Percentiles rank a stretch among this genome's conserved stretches.
phyloP scores from a whole-genome alignment of 768 basidiomycete genomes.

The Sistotremastrum suecicum region DNA sequence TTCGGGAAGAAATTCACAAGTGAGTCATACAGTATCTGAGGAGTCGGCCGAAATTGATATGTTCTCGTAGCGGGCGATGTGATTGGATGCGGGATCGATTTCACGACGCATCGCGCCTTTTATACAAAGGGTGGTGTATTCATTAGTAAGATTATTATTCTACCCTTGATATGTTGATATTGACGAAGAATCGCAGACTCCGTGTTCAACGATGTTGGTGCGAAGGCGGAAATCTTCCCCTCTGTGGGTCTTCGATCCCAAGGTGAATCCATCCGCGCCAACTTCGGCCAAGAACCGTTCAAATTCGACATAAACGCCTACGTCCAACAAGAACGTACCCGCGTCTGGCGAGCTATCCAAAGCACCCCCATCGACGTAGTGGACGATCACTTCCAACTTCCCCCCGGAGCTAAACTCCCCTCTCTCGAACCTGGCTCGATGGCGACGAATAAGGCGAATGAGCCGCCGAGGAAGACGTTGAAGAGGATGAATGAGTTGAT shows the following conservation, averaged over 20 bases:
- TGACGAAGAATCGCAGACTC: slow-evolving; percentile 27
- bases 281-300: slow-evolving; percentile 83
- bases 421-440: neutral
- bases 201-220: slow-evolving; percentile 61
- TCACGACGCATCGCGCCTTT: slow-evolving; percentile 64
- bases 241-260: slow-evolving; percentile 78
- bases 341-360: slow-evolving; percentile 55
- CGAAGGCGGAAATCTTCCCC: slow-evolving; percentile 58
- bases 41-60: slow-evolving; percentile 2
- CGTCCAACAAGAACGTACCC: slow-evolving; percentile 54
- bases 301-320: slow-evolving; percentile 83
- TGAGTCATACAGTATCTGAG: slow-evolving; percentile 23
- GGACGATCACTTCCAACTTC: neutral
- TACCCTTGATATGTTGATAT: slow-evolving; percentile 3
- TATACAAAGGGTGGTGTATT: slow-evolving; percentile 80
- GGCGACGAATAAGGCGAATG: slow-evolving; percentile 38
- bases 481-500: slow-evolving; percentile 50
- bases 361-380: slow-evolving; percentile 21
- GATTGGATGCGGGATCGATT: slow-evolving; percentile 89
- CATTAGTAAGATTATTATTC: slow-evolving; percentile 32
- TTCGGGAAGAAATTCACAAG: slow-evolving; percentile 77
- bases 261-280: slow-evolving; percentile 66
- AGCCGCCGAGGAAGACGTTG: slow-evolving; percentile 14
- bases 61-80: slow-evolving; percentile 62
- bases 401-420: neutral